A percentile compares a stretch with the other conserved stretches of the same genome.
These are phyloP conservation scores for Nephelium lappaceum DNA, from an alignment of 345 rosid genomes.

Conservation along the genomic window DNA sequence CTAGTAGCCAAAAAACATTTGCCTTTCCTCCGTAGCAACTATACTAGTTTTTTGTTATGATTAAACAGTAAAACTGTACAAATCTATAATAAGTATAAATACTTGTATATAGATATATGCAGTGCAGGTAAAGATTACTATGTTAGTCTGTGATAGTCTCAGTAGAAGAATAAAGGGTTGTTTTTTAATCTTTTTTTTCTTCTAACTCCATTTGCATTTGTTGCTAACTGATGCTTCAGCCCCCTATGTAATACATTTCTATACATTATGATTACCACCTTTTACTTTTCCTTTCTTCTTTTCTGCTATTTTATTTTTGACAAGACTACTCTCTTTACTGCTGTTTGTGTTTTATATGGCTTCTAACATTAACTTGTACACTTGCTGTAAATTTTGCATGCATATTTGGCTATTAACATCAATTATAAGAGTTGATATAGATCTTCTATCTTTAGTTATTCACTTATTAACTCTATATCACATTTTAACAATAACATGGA, in stretches of 20 bases:
- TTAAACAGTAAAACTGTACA: neutral
- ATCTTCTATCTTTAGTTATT: too few relatives aligned
- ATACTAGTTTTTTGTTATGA: neutral
- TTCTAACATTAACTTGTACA: neutral
- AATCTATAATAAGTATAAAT: constrained; percentile 10
- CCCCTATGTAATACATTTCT: too few relatives aligned
- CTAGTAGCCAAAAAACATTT: neutral
- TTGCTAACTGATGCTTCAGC: neutral
- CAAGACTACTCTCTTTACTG: neutral
- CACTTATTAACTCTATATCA: too few relatives aligned
- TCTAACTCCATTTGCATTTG: constrained; percentile 1
- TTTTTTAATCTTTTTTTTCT: constrained; percentile 4
- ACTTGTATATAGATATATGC: too few relatives aligned
- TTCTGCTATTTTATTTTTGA: constrained; percentile 15
- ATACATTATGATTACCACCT: neutral
- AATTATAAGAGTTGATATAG: too few relatives aligned
- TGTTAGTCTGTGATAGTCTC: constrained; percentile 29
- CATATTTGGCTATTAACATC: too few relatives aligned
- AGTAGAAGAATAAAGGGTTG: constrained; percentile 17
- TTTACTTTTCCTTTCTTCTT: neutral
- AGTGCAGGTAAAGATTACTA: constrained; percentile 15
- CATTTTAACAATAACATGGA: too few relatives aligned
- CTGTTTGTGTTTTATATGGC: neutral
- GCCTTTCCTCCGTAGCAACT: neutral
- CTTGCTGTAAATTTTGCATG: too few relatives aligned